Percentiles rank a stretch among this genome's conserved stretches.
phyloP scores from a whole-genome alignment of 23 red algal species.

The Gracilariopsis chorda region DNA sequence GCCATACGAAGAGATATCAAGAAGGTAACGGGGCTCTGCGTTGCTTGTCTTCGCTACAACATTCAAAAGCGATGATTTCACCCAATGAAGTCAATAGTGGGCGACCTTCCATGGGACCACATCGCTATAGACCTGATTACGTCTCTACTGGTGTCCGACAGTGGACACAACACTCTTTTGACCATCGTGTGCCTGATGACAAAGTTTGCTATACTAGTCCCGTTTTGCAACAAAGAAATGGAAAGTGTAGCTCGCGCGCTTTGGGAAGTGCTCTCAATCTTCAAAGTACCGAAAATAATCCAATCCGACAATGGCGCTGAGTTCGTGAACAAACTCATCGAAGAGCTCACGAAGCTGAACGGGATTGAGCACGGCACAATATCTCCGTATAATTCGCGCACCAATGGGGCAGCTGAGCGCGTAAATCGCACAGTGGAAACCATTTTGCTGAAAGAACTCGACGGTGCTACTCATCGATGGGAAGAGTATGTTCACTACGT shows the following conservation, averaged over 20 bases:
- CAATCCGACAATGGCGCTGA: neutral
- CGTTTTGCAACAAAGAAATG: neutral
- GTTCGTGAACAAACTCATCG: neutral
- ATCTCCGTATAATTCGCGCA: neutral
- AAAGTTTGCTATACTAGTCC: neutral
- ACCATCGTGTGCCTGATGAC: neutral
- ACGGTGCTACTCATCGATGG: too few relatives aligned
- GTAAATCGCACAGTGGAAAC: neutral
- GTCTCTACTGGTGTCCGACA: neutral
- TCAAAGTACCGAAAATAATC: neutral
- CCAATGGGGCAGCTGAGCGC: neutral
- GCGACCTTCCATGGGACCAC: neutral
- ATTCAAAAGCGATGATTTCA: neutral
- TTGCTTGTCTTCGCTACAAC: too few relatives aligned
- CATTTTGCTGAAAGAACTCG: too few relatives aligned
- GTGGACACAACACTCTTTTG: neutral
- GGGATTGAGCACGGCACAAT: neutral
- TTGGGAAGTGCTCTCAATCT: neutral
- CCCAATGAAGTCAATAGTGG: neutral
- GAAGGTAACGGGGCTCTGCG: too few relatives aligned
- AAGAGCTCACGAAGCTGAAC: neutral
- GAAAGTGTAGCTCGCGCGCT: neutral
- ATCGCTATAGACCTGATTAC: neutral
- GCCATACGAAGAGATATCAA: too few relatives aligned
- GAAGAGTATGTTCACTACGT: too few relatives aligned